Base-by-base conservation (phyloP, 1,139 yeast species). In the Yamadazyma triangularis region DNA sequence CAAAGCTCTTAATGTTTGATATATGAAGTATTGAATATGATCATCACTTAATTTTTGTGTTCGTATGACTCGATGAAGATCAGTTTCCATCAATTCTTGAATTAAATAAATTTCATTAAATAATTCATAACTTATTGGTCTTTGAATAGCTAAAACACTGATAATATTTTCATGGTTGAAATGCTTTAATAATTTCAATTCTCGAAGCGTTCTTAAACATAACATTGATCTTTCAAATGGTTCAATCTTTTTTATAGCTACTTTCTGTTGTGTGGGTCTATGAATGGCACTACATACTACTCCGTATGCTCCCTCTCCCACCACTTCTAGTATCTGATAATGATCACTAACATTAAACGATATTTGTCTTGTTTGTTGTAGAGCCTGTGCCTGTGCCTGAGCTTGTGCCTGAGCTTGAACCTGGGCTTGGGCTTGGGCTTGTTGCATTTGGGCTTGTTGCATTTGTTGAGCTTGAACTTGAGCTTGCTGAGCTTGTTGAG, bases 271-370 rank as follows among this genome's bases (percentile, higher is more conserved):
- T 6, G 94, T 76, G 4, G 97, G 96, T 47, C 77, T 75, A 58
- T 91, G 95, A 12, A 82, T 61, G 0, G 97, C 98, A 15, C 94
- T 80, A 51, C 97, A 89, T 13, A 91, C 98, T 11, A 91, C 77
- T 4, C 98, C 98, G 50, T 91, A 91, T 1, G 98, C 98, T n/a
- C 98, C 98, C 56, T 89, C 96, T 5, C 98, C 98, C 10, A 87
- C 85, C 12, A 89, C 77, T 46, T 85, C 93, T 26, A 79, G 66
- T 29, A 89, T 78, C 54, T 86, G 87, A 56, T 89, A 89, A 49
- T 85, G 87, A 36, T 85, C 86, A 26, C 93, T 81, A 15, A 91
- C 93, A 50, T 88, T 87, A 64, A 89, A 89, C 13, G 89, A 73
- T 32, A 84, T 75, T 39, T 76, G 74, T 34, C 83, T 42, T 8